Evolutionary conservation across 352 stramenopile genomes (phyloP).

Genomic region (Pythium scleroteichum): DNA sequence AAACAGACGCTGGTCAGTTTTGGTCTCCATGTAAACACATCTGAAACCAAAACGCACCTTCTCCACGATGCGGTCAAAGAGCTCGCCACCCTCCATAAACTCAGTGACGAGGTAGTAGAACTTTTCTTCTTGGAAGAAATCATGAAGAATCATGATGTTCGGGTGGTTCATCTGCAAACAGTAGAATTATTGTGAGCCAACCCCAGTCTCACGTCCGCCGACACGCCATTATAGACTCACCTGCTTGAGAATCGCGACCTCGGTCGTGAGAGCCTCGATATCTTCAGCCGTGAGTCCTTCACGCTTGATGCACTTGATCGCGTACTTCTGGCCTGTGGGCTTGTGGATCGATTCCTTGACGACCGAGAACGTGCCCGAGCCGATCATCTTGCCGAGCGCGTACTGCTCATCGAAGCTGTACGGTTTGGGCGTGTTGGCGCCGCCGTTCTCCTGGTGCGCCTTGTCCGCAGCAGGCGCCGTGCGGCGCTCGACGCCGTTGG

Average conservation of each 20-base stretch:
- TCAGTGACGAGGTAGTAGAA: conserved; percentile 99
- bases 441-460: conserved; percentile 4
- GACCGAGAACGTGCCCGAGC: conserved; percentile 89
- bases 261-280: conserved; percentile 84
- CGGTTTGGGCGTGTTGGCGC: conserved; percentile 37
- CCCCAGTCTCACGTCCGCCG: too few species aligned
- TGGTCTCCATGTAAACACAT: not conserved
- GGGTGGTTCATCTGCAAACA: conserved; percentile 85
- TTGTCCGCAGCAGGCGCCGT: conserved; percentile 16
- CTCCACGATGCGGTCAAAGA: conserved; percentile 87
- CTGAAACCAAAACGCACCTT: conserved; percentile 45
- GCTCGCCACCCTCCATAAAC: conserved; percentile 92
- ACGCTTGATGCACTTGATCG: conserved; percentile 93
- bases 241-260: conserved; percentile 86
- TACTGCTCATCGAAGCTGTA: conserved; percentile 88
- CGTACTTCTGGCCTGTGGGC: conserved; percentile 80
- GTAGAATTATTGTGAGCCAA: too few species aligned
- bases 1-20: not conserved
- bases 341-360: conserved; percentile 87
- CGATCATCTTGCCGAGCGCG: conserved; percentile 84
- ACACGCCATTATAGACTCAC: conserved; percentile 30
- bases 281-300: conserved; percentile 83
- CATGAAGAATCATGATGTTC: conserved; percentile 92
- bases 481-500: conserved; percentile 38
- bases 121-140: conserved; percentile 93